Percentiles rank a stretch among this genome's conserved stretches.
phyloP scores from a whole-genome alignment of 345 rosid species.

The Combretum micranthum region DNA sequence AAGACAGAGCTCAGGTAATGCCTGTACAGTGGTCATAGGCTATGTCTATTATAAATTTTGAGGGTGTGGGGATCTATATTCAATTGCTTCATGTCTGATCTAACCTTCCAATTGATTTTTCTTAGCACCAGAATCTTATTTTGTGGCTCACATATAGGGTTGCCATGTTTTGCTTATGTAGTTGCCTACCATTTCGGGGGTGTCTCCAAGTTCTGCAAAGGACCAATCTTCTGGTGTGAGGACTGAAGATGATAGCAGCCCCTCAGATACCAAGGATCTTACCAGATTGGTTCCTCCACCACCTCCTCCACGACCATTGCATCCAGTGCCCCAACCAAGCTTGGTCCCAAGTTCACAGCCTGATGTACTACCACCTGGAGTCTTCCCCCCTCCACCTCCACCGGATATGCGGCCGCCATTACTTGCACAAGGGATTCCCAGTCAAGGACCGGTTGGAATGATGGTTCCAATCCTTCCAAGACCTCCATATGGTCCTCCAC shows the following conservation, averaged over 20 bases:
- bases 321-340: slow-evolving; percentile 40
- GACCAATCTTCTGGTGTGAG: slow-evolving; percentile 38
- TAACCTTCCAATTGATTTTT: too few relatives aligned
- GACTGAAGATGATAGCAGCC: slow-evolving; percentile 41
- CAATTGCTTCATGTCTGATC: too few relatives aligned
- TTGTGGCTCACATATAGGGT: slow-evolving; percentile 32
- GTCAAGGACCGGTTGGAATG: slow-evolving; percentile 54
- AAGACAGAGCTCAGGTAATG: slow-evolving; percentile 43
- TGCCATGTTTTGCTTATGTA: slow-evolving; percentile 29
- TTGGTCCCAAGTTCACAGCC: slow-evolving; percentile 36
- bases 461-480: slow-evolving; percentile 62
- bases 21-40: neutral
- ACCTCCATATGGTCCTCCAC: slow-evolving; percentile 85
- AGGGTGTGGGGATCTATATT: neutral
- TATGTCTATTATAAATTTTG: neutral
- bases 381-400: slow-evolving; percentile 85
- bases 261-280: slow-evolving; percentile 32
- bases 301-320: slow-evolving; percentile 66
- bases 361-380: slow-evolving; percentile 66
- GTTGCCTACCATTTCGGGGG: slow-evolving; percentile 60
- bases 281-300: slow-evolving; percentile 70
- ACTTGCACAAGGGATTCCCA: slow-evolving; percentile 42
- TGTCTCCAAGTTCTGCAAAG: slow-evolving; percentile 34
- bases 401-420: slow-evolving; percentile 44
- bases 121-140: neutral